These are phyloP conservation scores for Carex arenaria DNA, from an alignment of 202 grass and related monocot genomes.

Conservation along the genomic window DNA sequence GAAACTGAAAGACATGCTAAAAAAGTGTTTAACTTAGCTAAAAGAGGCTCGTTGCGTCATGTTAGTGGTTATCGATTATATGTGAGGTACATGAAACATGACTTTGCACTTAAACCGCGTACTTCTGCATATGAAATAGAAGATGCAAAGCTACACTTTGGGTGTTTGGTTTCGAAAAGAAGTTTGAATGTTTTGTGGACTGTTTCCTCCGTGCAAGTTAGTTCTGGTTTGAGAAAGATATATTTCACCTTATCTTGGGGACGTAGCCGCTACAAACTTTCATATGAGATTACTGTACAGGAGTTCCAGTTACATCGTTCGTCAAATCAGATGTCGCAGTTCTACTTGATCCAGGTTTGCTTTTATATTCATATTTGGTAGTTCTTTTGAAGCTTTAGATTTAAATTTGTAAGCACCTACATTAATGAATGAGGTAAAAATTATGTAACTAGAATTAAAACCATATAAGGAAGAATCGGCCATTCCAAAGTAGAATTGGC, in stretches of 20 bases:
- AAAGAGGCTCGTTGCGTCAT: slow-evolving; percentile 1
- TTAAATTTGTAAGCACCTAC: neutral
- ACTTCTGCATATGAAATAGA: slow-evolving; percentile 42
- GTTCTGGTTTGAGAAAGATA: slow-evolving; percentile 82
- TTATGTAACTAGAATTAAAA: neutral
- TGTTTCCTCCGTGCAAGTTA: slow-evolving; percentile 23
- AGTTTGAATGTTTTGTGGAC: slow-evolving; percentile 49
- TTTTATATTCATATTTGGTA: neutral
- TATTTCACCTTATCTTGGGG: slow-evolving; percentile 32
- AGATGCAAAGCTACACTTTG: slow-evolving; percentile 40
- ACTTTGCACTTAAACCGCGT: slow-evolving; percentile 69
- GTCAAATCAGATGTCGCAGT: slow-evolving; percentile 39
- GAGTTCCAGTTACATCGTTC: slow-evolving; percentile 75
- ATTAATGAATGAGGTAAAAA: neutral
- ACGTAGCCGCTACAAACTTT: slow-evolving; percentile 44
- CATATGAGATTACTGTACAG: slow-evolving; percentile 85
- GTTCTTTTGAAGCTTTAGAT: neutral
- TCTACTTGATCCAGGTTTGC: slow-evolving; percentile 72
- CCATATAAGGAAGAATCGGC: no score
- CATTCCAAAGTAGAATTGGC: no score
- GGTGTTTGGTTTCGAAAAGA: slow-evolving; percentile 53
- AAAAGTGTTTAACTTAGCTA: slow-evolving; percentile 26
- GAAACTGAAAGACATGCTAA: slow-evolving; percentile 31
- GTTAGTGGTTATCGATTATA: slow-evolving; percentile 34
- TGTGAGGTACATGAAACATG: slow-evolving; percentile 27